Percentiles rank a stretch among this genome's conserved stretches.
These are phyloP conservation scores for Cairneyella variabilis DNA, from an alignment of 495 filamentous ascomycete species.

Conservation along the genomic window DNA sequence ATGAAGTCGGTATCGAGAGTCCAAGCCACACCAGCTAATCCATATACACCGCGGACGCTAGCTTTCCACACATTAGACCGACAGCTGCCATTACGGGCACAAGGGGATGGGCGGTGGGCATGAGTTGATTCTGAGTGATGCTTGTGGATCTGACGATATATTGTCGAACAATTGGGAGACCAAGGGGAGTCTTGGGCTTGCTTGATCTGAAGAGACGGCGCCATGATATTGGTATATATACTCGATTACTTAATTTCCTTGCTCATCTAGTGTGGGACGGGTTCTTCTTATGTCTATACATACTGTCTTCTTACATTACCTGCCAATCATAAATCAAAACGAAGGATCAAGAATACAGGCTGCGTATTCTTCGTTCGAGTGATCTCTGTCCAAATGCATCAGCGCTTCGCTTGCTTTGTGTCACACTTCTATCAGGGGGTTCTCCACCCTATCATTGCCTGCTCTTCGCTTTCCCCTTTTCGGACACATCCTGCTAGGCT, in stretches of 20 bases:
- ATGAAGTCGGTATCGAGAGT: slow-evolving; percentile 38
- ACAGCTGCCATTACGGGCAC: slow-evolving; percentile 36
- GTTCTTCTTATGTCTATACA: not conserved
- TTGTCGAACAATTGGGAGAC: not conserved
- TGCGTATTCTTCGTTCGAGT: too few species aligned
- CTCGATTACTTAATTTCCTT: not conserved
- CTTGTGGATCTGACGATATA: not conserved
- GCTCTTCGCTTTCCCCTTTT: too few species aligned
- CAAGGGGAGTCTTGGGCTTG: not conserved
- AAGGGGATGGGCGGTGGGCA: slow-evolving; percentile 7
- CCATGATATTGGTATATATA: not conserved
- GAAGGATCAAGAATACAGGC: too few species aligned
- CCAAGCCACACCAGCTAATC: slow-evolving; percentile 24
- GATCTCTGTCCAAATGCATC: too few species aligned
- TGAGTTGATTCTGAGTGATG: not conserved
- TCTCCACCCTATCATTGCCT: too few species aligned
- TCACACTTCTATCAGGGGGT: too few species aligned
- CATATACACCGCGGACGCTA: slow-evolving; percentile 50
- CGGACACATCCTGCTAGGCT: too few species aligned
- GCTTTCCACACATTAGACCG: slow-evolving; percentile 52
- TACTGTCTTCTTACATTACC: too few species aligned
- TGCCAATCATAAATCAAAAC: too few species aligned
- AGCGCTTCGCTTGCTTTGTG: too few species aligned
- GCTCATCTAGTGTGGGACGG: not conserved
- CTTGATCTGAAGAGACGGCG: too few species aligned